Evolutionary conservation across 2,329 filamentous ascomycete genomes (phyloP), one percentile per base, ranked within the genome.

Genomic region (Metarhizium album): DNA sequence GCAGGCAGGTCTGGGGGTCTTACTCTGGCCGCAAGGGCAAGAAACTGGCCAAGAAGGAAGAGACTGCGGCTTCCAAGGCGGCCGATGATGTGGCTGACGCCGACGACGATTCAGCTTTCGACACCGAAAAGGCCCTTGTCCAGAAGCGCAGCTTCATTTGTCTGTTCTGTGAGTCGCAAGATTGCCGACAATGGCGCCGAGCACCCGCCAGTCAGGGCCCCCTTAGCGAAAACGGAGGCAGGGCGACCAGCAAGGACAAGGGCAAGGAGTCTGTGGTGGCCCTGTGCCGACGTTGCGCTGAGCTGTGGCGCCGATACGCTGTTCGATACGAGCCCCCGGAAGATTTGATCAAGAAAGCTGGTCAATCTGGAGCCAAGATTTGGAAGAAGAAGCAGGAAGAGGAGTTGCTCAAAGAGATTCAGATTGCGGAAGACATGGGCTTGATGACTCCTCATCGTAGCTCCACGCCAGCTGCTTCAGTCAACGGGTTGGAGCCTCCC

Each of bases 301-400:
- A 93, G 60, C 74, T 98, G 8, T 98, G 93, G 93, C 84, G 93
- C 47, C 87, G 91, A 57, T 98, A 98, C 67, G 91, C 86, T 16
- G 89, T 98, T 54, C 88, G 94, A 58, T 98, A 89, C 83, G 93
- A 97, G 67, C 88, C 95, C 57, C 79, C 90, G 14, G 93, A 97
- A 42, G 91, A 97, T 60, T 80, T 95, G 37, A 81, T 84, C 38
- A 95, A 90, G 71, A 95, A 95, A 70, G 83, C 94, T 42, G 80
- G 84, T 1, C 82, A 86, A 56, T 81, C 83, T 45, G 87, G 89
- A 42, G 86, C 87, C 45, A 84, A 88, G 58, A 85, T 87, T 4
- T 90, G 84, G 82, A 94, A 93, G 70, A 82, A 87, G 52, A 87
- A 86, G 63, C 84, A 95, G 52, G 93, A 98, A 57, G 91, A 97